Percentiles rank a stretch among this genome's conserved stretches.
These are phyloP conservation scores for Schizonepeta tenuifolia DNA, from an alignment of 257 asterid species.

Conservation along the genomic window DNA sequence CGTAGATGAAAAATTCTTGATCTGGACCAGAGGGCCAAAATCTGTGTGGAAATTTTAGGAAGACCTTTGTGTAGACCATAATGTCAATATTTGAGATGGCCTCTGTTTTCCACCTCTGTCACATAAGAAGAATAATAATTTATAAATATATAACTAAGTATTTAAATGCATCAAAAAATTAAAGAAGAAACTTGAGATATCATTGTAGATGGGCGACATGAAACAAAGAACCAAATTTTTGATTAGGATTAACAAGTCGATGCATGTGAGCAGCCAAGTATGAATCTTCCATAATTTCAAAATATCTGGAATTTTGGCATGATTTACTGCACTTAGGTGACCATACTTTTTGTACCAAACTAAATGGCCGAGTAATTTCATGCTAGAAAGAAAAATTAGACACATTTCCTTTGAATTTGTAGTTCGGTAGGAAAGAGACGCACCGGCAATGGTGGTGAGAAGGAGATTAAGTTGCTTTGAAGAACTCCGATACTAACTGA, in stretches of 20 bases:
- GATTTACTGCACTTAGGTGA: background rate
- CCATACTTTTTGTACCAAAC: background rate
- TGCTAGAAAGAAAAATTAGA: background rate
- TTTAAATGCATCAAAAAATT: conserved; percentile 3
- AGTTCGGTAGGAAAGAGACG: conserved; percentile 1
- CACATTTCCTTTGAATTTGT: background rate
- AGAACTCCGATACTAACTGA: conserved; percentile 92
- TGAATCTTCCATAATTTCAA: background rate
- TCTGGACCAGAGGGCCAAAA: conserved; percentile 85
- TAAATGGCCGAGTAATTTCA: background rate
- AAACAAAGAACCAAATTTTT: background rate
- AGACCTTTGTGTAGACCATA: conserved; percentile 85
- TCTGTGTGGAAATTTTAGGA: conserved; percentile 71
- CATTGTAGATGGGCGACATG: conserved; percentile 13
- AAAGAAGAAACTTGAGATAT: conserved; percentile 11
- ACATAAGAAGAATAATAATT: conserved; percentile 28
- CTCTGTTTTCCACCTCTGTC: conserved; percentile 90
- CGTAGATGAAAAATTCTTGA: conserved; percentile 87
- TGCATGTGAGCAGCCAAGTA: background rate
- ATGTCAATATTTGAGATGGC: conserved; percentile 72
- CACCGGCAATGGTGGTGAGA: conserved; percentile 76
- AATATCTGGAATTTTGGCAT: conserved; percentile 9
- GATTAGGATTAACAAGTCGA: background rate
- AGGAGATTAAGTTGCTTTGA: conserved; percentile 71
- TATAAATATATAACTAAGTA: conserved; percentile 20